Percentiles rank a stretch among this genome's conserved stretches.
Evolutionary conservation across 2,329 filamentous ascomycete genomes (phyloP).

Genomic region (Ambrosiella beaveri): DNA sequence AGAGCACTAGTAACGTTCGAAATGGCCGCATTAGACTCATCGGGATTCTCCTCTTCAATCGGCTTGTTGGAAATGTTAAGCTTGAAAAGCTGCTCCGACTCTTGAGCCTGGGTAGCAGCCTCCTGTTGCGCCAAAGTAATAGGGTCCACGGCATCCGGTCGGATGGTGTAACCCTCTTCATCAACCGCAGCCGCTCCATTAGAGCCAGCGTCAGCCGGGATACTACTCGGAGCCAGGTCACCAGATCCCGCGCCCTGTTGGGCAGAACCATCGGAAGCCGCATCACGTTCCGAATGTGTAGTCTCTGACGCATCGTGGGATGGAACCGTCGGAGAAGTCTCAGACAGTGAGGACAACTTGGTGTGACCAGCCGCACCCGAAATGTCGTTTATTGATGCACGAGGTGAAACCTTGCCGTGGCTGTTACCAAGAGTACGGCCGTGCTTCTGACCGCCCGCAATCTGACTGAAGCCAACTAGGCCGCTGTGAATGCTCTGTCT

Average conservation of each 20-base stretch:
- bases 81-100: constrained; percentile 53
- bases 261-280: not conserved
- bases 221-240: not conserved
- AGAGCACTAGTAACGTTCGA: constrained; percentile 61
- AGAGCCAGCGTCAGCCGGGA: not conserved
- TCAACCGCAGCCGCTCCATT: constrained; percentile 26
- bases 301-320: not conserved
- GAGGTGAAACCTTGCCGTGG: constrained; percentile 42
- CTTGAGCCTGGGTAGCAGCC: constrained; percentile 34
- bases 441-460: constrained; percentile 35
- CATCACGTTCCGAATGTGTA: not conserved
- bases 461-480: constrained; percentile 40
- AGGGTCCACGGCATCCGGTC: constrained; percentile 41
- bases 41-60: constrained; percentile 59
- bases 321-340: constrained; percentile 27
- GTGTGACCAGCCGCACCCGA: constrained; percentile 29
- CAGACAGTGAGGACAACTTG: constrained; percentile 36
- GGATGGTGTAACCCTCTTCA: constrained; percentile 61
- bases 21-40: constrained; percentile 54
- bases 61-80: constrained; percentile 65
- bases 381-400: constrained; percentile 41
- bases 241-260: not conserved
- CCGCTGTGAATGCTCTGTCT: constrained; percentile 50
- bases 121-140: constrained; percentile 60
- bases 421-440: constrained; percentile 43